phyloP scores from a whole-genome alignment of 345 rosid genomes.

The Syzygium jambos region DNA sequence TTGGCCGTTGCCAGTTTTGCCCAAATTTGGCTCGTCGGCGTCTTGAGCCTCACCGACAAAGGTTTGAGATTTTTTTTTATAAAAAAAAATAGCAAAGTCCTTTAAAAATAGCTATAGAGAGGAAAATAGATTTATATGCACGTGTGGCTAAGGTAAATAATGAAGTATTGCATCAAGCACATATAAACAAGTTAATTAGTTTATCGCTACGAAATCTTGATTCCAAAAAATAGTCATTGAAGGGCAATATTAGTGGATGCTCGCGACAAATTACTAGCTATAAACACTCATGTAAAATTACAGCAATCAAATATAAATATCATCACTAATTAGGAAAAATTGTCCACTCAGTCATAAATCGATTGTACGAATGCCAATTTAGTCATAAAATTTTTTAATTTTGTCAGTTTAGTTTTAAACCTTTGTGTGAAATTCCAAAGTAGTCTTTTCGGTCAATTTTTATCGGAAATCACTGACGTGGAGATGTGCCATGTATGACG shows the following conservation, averaged over 20 bases:
- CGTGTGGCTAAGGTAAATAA: neutral
- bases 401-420: neutral
- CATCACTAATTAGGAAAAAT: neutral
- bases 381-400: neutral
- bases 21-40: neutral
- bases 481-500: accelerated
- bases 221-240: neutral
- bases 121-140: neutral
- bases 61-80: neutral
- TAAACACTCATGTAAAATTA: neutral
- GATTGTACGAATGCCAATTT: neutral
- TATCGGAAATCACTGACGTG: accelerated
- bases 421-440: neutral
- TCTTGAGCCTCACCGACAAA: no score
- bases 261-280: neutral
- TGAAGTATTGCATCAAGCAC: neutral
- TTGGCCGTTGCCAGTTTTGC: neutral
- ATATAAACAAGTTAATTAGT: neutral
- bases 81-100: no score
- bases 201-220: neutral
- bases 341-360: neutral
- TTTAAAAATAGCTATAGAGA: no score
- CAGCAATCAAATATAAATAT: neutral
- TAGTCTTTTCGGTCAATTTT: neutral
- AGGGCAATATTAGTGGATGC: neutral